Evolutionary conservation across 2,329 filamentous ascomycete genomes (phyloP), one percentile per base, ranked within the genome.

Genomic region (Cercospora berteroae): DNA sequence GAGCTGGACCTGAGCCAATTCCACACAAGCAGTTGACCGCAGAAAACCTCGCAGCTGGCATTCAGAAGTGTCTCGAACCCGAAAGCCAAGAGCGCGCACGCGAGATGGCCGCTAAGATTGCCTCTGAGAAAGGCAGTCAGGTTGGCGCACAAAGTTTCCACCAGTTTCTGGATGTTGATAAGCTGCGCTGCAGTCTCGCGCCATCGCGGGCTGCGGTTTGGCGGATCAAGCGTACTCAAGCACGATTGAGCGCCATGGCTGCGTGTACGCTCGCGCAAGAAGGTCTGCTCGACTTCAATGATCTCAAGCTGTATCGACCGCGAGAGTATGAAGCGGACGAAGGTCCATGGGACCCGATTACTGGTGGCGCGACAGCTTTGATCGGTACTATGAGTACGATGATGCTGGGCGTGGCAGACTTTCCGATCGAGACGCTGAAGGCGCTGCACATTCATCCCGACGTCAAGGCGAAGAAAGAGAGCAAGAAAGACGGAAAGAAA

Each of bases 381-480:
- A 82, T 96, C n/a, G 90, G 91, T 5, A 94, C 94, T n/a, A 83
- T 95, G 57, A 89, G 90, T 27, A 90, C 87, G 44, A 89, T 97
- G 66, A 87, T 91, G 74, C 90, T 96, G 86, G 92, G 92, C 1
- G 84, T 96, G 48, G 91, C 91, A 0, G 93, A 96, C 74, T 82
- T 89, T 55, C 87, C 87, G 0, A 81, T 83, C 16, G 84, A 87
- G 56, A 83, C 88, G 4, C 75, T 86, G 56, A 83, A 83, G 69
- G 78, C 82, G 7, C 75, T 83, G 57, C 77, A 79, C 36, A 83
- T 83, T 16, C 81, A 83, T 42, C 76, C 76, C 20, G 75, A 77
- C 44, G 69, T 71, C 4, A 67, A 69, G 36, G 73, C 73, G 63
- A 72, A 73, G 66, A 48, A 29, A 27, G 56, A 52, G 8, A 74